Percentiles rank a stretch among this genome's conserved stretches.
phyloP scores from a whole-genome alignment of 805 yeast species.

The Ascoidea tarda region DNA sequence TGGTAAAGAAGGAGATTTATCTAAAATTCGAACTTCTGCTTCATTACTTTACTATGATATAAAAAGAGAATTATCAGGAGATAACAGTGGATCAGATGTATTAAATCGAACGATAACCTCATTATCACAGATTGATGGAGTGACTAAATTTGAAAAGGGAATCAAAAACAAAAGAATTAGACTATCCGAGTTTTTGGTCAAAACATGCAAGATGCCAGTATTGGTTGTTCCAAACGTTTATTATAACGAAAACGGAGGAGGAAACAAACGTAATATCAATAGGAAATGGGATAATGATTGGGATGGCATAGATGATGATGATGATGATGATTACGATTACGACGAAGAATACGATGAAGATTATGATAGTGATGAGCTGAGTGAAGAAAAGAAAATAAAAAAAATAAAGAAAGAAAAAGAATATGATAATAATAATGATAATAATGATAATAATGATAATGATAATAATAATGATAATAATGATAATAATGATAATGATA shows the following conservation, averaged over 20 bases:
- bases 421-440: constrained; percentile 23
- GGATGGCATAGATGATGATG: not conserved
- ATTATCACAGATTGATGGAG: not conserved
- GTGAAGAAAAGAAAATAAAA: constrained; percentile 26
- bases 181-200: constrained; percentile 5
- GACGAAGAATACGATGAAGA: not conserved
- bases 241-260: not conserved
- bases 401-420: constrained; percentile 30
- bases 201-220: constrained; percentile 4
- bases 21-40: not conserved
- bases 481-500: no score
- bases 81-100: not conserved
- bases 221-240: constrained; percentile 4
- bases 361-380: not conserved
- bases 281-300: constrained; percentile 1
- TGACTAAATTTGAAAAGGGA: not conserved
- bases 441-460: no score
- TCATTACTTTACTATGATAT: not conserved
- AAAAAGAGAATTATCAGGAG: no score
- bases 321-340: not conserved
- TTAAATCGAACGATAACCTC: not conserved
- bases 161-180: constrained; percentile 1
- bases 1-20: not conserved
- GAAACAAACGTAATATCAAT: not conserved
- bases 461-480: constrained; percentile 10